phyloP scores from a whole-genome alignment of 1,284 basidiomycete species.

The Agroathelia rolfsii region DNA sequence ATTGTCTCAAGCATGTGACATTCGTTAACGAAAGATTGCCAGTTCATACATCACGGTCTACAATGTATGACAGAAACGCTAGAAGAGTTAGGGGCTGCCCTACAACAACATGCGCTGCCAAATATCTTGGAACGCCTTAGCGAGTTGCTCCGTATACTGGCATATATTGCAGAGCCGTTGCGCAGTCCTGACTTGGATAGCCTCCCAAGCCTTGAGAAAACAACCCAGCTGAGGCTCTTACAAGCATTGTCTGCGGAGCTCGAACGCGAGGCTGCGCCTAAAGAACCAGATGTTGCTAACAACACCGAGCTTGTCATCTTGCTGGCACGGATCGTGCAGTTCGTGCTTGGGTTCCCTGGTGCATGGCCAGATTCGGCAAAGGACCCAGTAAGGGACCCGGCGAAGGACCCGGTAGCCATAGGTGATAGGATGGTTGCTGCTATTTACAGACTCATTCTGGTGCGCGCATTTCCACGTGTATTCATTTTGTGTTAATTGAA shows the following conservation, averaged over 20 bases:
- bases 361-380: conserved; percentile 46
- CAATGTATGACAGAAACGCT: conserved; percentile 53
- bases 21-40: conserved; percentile 5
- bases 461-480: conserved; percentile 25
- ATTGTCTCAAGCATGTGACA: conserved; percentile 1
- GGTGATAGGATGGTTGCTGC: conserved; percentile 33
- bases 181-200: no score
- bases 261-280: conserved; percentile 9
- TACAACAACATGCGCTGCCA: conserved; percentile 21
- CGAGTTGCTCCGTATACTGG: conserved; percentile 60
- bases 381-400: no score
- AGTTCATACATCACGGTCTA: conserved; percentile 73
- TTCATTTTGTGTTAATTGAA: neutral
- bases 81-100: conserved; percentile 22
- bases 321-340: conserved; percentile 58
- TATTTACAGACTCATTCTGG: conserved; percentile 46
- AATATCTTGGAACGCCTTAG: conserved; percentile 44
- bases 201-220: no score
- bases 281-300: conserved; percentile 11
- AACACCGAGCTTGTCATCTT: conserved; percentile 32
- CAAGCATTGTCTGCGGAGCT: conserved; percentile 21
- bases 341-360: conserved; percentile 54
- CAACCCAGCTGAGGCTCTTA: no score
- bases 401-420: no score
- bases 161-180: conserved; percentile 56